phyloP scores from a whole-genome alignment of 1,284 basidiomycete species.

The Leucoagaricus sp. region DNA sequence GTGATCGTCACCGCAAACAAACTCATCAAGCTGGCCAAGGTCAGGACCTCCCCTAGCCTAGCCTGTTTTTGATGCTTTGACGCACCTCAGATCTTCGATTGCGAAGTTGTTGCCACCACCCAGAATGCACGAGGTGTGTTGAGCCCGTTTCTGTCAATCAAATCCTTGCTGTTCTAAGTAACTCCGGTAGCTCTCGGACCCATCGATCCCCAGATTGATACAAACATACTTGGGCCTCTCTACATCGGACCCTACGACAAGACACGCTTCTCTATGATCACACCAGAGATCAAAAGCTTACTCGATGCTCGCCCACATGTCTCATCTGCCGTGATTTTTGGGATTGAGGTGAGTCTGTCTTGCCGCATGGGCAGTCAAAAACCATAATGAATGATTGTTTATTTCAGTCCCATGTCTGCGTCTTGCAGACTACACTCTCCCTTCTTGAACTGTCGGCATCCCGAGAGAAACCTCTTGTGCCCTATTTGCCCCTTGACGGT shows the following conservation, averaged over 20 bases:
- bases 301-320: conserved; percentile 52
- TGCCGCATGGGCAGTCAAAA: not conserved
- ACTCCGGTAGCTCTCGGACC: conserved; percentile 62
- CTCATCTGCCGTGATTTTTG: conserved; percentile 74
- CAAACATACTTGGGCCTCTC: conserved; percentile 57
- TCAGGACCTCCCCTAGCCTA: conserved; percentile 24
- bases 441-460: conserved; percentile 45
- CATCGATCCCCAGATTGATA: conserved; percentile 66
- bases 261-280: conserved; percentile 83
- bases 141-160: conserved; percentile 1
- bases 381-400: conserved; percentile 1
- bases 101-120: conserved; percentile 79
- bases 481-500: conserved; percentile 79
- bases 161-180: conserved; percentile 7
- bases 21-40: conserved; percentile 78
- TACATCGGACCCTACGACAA: conserved; percentile 68
- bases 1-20: conserved; percentile 71
- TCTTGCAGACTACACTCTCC: conserved; percentile 80
- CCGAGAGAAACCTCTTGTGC: conserved; percentile 28
- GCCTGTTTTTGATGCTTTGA: too few relatives aligned
- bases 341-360: conserved; percentile 69
- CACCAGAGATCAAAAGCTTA: conserved; percentile 59
- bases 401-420: conserved; percentile 83
- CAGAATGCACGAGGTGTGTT: conserved; percentile 77
- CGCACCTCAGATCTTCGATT: conserved; percentile 68